Evolutionary conservation across 148 eudicot species (phyloP).

Genomic region (Vaccinium myrtillus): DNA sequence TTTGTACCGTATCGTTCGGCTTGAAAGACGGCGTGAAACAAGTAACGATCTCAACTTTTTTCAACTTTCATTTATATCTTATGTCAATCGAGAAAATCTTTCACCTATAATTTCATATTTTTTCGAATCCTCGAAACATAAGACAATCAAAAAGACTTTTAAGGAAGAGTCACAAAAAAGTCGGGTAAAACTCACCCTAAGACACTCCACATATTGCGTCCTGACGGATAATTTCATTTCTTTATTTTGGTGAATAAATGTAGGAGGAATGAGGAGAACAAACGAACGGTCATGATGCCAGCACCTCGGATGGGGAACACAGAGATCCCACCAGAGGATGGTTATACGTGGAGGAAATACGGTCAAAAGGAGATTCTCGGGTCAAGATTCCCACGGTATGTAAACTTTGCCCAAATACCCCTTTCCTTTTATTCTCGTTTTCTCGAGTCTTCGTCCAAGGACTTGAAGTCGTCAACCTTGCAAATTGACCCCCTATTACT

Average conservation of each 20-base stretch:
- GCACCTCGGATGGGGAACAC: constrained; percentile 73
- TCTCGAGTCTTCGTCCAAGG: neutral
- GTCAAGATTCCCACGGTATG: constrained; percentile 65
- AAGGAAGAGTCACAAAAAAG: too few relatives aligned
- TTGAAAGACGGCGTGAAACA: too few relatives aligned
- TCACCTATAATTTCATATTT: too few relatives aligned
- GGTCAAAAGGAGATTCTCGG: constrained; percentile 89
- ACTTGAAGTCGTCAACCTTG: neutral
- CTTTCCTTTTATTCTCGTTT: neutral
- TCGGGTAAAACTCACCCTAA: too few relatives aligned
- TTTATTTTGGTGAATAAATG: neutral
- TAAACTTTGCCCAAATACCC: neutral
- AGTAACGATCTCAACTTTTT: too few relatives aligned
- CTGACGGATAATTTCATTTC: too few relatives aligned
- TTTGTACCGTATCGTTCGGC: too few relatives aligned
- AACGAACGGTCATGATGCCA: constrained; percentile 33
- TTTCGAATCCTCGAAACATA: too few relatives aligned
- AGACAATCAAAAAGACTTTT: too few relatives aligned
- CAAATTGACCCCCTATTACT: neutral
- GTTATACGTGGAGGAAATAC: constrained; percentile 86
- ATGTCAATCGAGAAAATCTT: too few relatives aligned
- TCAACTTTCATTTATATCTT: too few relatives aligned
- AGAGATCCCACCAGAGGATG: constrained; percentile 88
- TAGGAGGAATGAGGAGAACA: constrained; percentile 33
- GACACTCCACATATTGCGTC: too few relatives aligned